These are phyloP conservation scores for Butyriboletus loyo DNA, from an alignment of 768 basidiomycete species.

Conservation along the genomic window DNA sequence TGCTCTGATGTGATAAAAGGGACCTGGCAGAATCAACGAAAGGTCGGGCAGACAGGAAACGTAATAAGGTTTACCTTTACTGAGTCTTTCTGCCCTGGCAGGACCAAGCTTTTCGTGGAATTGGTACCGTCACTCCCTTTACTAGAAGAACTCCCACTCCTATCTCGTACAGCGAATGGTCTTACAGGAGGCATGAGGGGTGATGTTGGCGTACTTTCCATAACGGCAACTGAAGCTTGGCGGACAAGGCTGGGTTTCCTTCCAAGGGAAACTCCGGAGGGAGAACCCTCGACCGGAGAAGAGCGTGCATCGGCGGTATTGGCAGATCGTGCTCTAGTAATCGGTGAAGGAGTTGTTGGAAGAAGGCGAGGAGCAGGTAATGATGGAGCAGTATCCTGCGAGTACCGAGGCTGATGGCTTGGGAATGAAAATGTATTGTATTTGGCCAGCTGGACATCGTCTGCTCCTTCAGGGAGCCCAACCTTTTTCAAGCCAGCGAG, in stretches of 20 bases:
- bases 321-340: constrained; percentile 35
- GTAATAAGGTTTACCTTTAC: constrained; percentile 50
- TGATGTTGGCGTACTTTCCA: constrained; percentile 44
- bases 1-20: constrained; percentile 68
- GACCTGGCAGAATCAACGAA: constrained; percentile 39
- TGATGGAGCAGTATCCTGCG: constrained; percentile 46
- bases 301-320: constrained; percentile 26
- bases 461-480: constrained; percentile 30
- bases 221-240: constrained; percentile 53
- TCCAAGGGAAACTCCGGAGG: constrained; percentile 8
- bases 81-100: constrained; percentile 69
- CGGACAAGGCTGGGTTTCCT: constrained; percentile 42
- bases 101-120: constrained; percentile 31
- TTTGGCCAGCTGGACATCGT: constrained; percentile 43
- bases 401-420: constrained; percentile 54
- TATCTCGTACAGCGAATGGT: constrained; percentile 46
- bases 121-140: constrained; percentile 33
- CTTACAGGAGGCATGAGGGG: constrained; percentile 43
- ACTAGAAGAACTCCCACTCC: constrained; percentile 49
- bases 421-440: constrained; percentile 56
- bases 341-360: constrained; percentile 32
- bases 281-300: constrained; percentile 10
- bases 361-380: constrained; percentile 19
- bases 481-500: constrained; percentile 32
- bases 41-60: neutral